Conservation (phyloP, 1,139 yeast genomes). For the Scheffersomyces illinoinensis region DNA sequence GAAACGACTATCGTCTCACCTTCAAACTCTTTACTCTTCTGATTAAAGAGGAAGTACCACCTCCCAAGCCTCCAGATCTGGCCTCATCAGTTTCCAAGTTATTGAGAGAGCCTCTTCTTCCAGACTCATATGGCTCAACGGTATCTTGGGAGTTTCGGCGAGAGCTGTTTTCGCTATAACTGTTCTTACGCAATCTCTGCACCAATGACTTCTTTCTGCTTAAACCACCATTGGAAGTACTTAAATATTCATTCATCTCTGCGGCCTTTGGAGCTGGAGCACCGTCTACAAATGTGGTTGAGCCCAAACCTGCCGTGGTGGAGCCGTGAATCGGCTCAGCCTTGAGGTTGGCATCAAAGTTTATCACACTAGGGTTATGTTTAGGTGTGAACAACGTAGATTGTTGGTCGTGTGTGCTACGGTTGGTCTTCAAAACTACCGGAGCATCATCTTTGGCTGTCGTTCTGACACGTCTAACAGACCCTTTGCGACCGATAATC, state of each 20-base stretch:
- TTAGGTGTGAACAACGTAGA: constrained; percentile 33
- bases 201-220: constrained; percentile 76
- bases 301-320: constrained; percentile 84
- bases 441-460: constrained; percentile 2
- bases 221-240: constrained; percentile 39
- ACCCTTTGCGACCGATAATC: constrained; percentile 31
- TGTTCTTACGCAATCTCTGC: constrained; percentile 58
- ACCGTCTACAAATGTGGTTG: constrained; percentile 91
- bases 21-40: constrained; percentile 87
- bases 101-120: constrained; percentile 24
- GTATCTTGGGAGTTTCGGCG: constrained; percentile 40
- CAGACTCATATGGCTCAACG: constrained; percentile 10
- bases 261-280: constrained; percentile 77
- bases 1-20: constrained; percentile 47
- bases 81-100: constrained; percentile 11
- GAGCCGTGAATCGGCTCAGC: constrained; percentile 81
- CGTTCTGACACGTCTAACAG: constrained; percentile 9
- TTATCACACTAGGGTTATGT: constrained; percentile 53
- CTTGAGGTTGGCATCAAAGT: constrained; percentile 70
- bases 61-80: constrained; percentile 10
- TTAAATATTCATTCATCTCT: constrained; percentile 27
- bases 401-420: constrained; percentile 1
- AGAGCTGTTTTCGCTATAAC: constrained; percentile 34
- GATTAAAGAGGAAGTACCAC: constrained; percentile 47
- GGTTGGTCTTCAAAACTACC: constrained; percentile 2